Evolutionary conservation across 1,284 basidiomycete species (phyloP).

Genomic region (Sanghuangporus baumii): DNA sequence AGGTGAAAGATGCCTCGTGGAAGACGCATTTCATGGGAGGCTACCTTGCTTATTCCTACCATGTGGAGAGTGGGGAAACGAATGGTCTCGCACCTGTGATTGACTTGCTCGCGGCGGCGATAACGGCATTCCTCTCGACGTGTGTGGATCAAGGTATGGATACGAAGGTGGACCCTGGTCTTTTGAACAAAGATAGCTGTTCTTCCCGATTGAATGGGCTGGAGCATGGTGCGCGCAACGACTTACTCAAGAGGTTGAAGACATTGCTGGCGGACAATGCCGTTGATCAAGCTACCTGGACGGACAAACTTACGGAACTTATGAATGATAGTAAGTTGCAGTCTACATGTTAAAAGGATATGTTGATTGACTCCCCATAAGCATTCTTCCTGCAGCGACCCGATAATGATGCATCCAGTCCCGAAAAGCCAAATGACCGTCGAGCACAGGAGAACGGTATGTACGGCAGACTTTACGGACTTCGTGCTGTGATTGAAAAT

Average conservation of each 20-base stretch:
- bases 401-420: not conserved
- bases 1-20: not conserved
- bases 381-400: not conserved
- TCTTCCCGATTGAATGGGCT: not conserved
- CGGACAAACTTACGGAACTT: not conserved
- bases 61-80: not conserved
- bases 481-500: not conserved
- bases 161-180: not conserved
- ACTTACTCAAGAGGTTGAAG: not conserved
- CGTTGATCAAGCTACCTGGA: not conserved
- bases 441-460: not conserved
- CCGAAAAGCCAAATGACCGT: not conserved
- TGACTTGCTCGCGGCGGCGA: not conserved
- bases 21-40: no score
- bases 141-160: not conserved
- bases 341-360: not conserved
- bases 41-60: no score
- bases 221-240: not conserved
- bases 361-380: not conserved
- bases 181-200: not conserved
- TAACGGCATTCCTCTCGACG: not conserved
- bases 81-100: not conserved
- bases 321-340: not conserved
- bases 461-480: not conserved
- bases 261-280: not conserved